Evolutionary conservation across 2,329 filamentous ascomycete genomes (phyloP), one percentile per base, ranked within the genome.

Genomic region (Sordariomycetes sp.): DNA sequence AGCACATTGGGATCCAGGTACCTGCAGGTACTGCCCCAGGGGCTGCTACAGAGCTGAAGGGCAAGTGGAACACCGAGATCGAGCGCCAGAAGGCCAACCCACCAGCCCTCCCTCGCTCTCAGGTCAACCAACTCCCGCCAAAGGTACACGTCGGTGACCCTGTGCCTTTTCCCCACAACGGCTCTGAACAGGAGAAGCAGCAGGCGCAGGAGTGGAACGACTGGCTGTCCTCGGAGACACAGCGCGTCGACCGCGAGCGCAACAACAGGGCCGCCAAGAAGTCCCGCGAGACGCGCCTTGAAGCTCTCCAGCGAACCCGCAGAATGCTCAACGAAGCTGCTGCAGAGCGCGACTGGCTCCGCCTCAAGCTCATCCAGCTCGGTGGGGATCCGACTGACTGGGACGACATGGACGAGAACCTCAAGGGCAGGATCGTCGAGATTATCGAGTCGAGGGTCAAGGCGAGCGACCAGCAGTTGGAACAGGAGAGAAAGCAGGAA

Each of bases 181-280:
- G 30, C 3, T 39, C 46, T 7, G 30, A 42, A 8, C 21, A 34
- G 3, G 21, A 42, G 6, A 35, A 41, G 14, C 39, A 43, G 0
- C 17, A 24, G 1, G 6, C 35, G 9, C 20, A 33, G 5, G 23
- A 30, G 9, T 23, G 34, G 1, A 53, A 52, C 36, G 54, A 58
- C 33, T 10, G 30, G 6, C 47, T 57, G 24, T 46, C 53, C 3
- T 36, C 36, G 4, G 33, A 42, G 15, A 41, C 43, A 8, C 46
- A 50, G 36, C 32, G 17, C 4, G 30, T 50, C 2, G 51, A 59
- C 14, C 46, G 53, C 3, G 37, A 47, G 27, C 45, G 59, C 5
- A 63, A 63, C 46, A 63, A 61, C 39, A 37, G 44, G 23, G 54
- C 60, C 1, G 60, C 60, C 17, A 57, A 55, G 41, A 54, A 58